These are phyloP conservation scores for Schizosaccharomyces pombe DNA, from an alignment of 805 yeast species.

Conservation along the genomic window DNA sequence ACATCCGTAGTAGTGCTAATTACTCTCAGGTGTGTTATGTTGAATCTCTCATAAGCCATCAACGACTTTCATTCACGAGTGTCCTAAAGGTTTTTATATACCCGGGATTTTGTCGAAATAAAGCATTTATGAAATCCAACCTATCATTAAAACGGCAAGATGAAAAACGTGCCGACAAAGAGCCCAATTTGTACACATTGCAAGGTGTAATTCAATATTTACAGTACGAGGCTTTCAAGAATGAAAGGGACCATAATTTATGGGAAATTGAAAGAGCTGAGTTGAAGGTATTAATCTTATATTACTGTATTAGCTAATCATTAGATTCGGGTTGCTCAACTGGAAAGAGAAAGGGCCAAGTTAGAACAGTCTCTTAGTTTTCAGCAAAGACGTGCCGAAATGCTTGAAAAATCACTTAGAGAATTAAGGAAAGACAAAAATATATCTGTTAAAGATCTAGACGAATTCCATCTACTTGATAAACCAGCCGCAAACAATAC, in stretches of 20 bases:
- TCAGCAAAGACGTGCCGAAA: conserved; percentile 12
- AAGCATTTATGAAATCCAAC: neutral
- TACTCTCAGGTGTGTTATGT: no score
- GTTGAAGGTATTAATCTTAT: conserved; percentile 23
- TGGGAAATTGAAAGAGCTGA: conserved; percentile 41
- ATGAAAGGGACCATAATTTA: conserved; percentile 34
- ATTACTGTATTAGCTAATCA: neutral
- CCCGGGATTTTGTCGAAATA: neutral
- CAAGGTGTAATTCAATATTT: conserved; percentile 37
- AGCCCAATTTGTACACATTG: conserved; percentile 10
- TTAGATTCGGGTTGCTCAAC: conserved; percentile 21
- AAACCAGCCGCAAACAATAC: neutral
- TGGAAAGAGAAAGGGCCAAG: conserved; percentile 30
- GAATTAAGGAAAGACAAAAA: conserved; percentile 7
- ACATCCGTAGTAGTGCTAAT: no score
- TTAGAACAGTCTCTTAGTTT: conserved; percentile 13
- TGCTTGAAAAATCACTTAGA: conserved; percentile 14
- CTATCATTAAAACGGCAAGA: neutral
- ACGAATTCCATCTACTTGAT: neutral
- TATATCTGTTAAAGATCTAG: neutral
- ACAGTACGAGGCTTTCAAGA: conserved; percentile 38
- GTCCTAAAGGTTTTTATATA: no score
- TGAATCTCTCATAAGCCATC: no score
- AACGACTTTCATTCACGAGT: no score
- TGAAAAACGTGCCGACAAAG: neutral